Evolutionary conservation across 441 rosid species (phyloP).

Genomic region (Croton laevigatus): DNA sequence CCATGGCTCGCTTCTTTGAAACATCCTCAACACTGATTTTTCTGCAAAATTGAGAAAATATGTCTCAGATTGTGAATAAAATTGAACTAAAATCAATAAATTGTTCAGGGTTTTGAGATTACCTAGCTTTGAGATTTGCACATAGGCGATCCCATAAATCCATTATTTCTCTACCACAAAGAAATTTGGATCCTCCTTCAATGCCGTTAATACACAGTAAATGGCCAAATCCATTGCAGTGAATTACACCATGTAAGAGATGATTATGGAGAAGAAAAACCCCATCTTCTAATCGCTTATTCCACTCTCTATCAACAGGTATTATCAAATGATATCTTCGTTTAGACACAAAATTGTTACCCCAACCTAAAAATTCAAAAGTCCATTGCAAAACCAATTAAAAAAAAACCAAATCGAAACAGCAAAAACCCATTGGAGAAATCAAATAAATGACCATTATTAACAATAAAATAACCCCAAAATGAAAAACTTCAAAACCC

Average conservation of each 20-base stretch:
- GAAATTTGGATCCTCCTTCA: conserved; percentile 69
- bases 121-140: conserved; percentile 55
- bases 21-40: conserved; percentile 69
- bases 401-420: conserved; percentile 9
- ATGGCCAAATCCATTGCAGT: conserved; percentile 85
- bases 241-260: conserved; percentile 78
- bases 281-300: conserved; percentile 47
- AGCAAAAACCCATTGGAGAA: neutral
- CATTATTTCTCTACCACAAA: conserved; percentile 70
- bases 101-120: neutral
- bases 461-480: neutral
- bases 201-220: conserved; percentile 74
- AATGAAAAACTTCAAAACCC: conserved; percentile 8
- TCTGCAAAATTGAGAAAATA: conserved; percentile 31
- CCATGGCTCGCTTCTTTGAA: conserved; percentile 65
- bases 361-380: conserved; percentile 56
- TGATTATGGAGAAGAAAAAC: conserved; percentile 56
- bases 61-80: conserved; percentile 10
- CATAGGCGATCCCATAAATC: conserved; percentile 91
- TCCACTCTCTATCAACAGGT: conserved; percentile 63
- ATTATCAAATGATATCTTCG: conserved; percentile 72
- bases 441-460: neutral
- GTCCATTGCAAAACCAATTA: neutral
- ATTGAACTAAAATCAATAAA: conserved; percentile 8
- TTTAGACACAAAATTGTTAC: conserved; percentile 61